Base-by-base conservation (phyloP, 2,329 filamentous ascomycete species). In the Balansia obtecta region DNA sequence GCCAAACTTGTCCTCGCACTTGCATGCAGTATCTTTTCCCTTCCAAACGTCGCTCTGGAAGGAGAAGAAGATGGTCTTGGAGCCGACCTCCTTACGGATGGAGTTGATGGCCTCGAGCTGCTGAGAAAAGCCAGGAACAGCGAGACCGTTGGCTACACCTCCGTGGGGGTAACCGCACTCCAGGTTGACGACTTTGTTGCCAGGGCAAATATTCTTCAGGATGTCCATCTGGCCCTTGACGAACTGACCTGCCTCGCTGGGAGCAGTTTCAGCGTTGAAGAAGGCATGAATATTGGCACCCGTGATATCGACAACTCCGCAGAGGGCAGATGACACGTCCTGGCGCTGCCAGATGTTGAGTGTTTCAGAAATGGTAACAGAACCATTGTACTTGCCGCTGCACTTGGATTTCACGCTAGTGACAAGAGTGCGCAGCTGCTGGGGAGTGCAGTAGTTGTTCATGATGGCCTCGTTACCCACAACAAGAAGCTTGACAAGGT, bases 401-500 rank as follows among this genome's bases (percentile, higher is more conserved):
- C 91, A 83, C 62, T 77, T 68, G 51, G 68, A 53, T 73, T 83
- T 84, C 74, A 81, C 77, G 55, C 78, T 71, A 57, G 65, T 64
- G 69, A 97, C 85, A 68, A 95, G 88, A 42, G 65, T 60, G 54
- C 76, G 80, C 50, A 97, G 85, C 61, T 84, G 71, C 33, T 61
- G 48, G 37, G 83, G 78, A 50, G 76, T 69, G 72, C 77, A 80
- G 76, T 77, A 83, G 55, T 78, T 77, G 72, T 85, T 82, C 75
- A 87, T 86, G 66, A 95, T 72, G 58, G 86, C 83, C 77, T 97
- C 91, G 76, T 97, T 97, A 69, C 88, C 90, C 57, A 95, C 79
- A 33, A 93, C 85, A 56, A 95, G 74, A 60, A 95, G 80, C 64
- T 85, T 79, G 57, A 95, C 84, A 46, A 86, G 66, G 54, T 82